These are phyloP conservation scores for Akanthomyces muscarius DNA, from an alignment of 2,329 filamentous ascomycete species.

Conservation along the genomic window DNA sequence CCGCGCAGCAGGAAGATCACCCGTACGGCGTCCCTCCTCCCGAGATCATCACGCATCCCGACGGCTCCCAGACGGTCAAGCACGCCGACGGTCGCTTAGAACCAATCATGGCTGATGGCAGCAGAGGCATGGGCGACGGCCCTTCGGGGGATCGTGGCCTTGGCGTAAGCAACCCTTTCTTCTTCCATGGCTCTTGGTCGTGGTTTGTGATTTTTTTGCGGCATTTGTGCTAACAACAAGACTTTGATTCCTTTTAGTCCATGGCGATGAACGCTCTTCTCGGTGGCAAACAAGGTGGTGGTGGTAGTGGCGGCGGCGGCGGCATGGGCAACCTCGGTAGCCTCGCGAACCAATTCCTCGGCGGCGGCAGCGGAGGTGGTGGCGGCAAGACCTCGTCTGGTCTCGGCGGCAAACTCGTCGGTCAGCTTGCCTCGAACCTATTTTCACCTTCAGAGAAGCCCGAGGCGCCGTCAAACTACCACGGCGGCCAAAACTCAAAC, in stretches of 20 bases:
- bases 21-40: conserved; percentile 57
- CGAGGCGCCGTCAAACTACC: conserved; percentile 43
- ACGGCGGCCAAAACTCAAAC: conserved; percentile 42
- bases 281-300: conserved; percentile 41
- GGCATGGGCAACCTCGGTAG: conserved; percentile 32
- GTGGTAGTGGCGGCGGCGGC: conserved; percentile 28
- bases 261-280: conserved; percentile 59
- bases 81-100: conserved; percentile 59
- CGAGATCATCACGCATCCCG: conserved; percentile 58
- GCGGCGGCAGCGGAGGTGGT: conserved; percentile 30
- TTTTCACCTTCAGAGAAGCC: conserved; percentile 50
- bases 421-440: conserved; percentile 53
- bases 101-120: conserved; percentile 51
- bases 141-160: conserved; percentile 58
- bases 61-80: conserved; percentile 58
- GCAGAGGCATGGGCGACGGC: conserved; percentile 47
- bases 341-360: conserved; percentile 46
- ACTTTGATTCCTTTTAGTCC: conserved; percentile 36
- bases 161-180: conserved; percentile 50
- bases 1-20: conserved; percentile 52
- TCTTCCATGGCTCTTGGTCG: conserved; percentile 16
- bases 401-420: conserved; percentile 51
- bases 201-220: not conserved
- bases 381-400: conserved; percentile 35
- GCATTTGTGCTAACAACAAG: conserved; percentile 5